Base-by-base conservation (phyloP, 805 yeast species). In the Zygosaccharomyces bailii region DNA sequence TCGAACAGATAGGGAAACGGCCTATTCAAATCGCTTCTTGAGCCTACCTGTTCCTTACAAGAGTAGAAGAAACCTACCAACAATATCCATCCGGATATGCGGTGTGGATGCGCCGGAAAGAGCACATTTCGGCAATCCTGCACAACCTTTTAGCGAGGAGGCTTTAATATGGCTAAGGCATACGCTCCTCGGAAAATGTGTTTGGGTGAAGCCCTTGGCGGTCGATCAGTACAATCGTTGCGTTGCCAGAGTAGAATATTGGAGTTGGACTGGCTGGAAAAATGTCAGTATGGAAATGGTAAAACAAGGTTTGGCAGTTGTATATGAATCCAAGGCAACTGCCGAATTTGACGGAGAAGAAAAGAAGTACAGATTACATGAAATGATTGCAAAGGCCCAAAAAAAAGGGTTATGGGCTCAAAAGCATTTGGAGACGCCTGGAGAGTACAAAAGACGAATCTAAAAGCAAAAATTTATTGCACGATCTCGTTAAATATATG, bases 61-160 rank as follows among this genome's bases (percentile, higher is more conserved):
- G 42, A 63, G 63, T 21, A 63, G 56, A 43, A 48, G 67, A 29
- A 61, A 50, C 20, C 41, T 61, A 8, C 59, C 63, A 51, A 93
- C 99, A 0, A 69, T 93, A 29, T 82, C 84, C 63, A 78, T 93
- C 4, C 72, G 99, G 38, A 68, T 93, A 16, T 85, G 93, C 65
- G 99, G 97, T 0, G 83, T 91, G 11, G 99, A 93, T 72, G 99
- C 99, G 0, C 99, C 99, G 1, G 99, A 93, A 60, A 71, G 95
- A 34, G 78, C 95, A 1, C 97, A 93, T 69, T 93, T 87, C 65
- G 99, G 99, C 1, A 84, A 85, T 48, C 89, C 95, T 0, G 84
- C 96, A 0, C 99, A 93, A 61, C 91, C 93, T 0, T 85, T 66
- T 59, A 79, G 93, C 27, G 86, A 81, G 32, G 97, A 93, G 53